These are phyloP conservation scores for Alternaria sp. DNA, from an alignment of 2,329 filamentous ascomycete genomes.

Conservation along the genomic window DNA sequence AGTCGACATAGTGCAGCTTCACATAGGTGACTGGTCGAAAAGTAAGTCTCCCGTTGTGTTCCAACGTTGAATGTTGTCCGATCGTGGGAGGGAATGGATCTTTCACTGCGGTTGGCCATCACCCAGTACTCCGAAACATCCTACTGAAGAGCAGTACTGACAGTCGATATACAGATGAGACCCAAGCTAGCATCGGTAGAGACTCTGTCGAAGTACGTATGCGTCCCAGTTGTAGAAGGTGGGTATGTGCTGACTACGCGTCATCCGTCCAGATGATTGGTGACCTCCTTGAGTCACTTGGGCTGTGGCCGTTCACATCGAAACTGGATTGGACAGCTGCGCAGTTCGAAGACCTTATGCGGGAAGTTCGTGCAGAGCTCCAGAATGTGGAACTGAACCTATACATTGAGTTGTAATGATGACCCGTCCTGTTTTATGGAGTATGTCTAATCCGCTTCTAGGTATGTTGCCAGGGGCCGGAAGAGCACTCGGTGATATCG, in stretches of 20 bases:
- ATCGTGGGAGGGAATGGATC: not conserved
- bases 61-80: not conserved
- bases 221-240: not conserved
- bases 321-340: constrained; percentile 40
- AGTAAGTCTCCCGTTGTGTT: constrained; percentile 28
- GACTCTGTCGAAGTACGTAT: constrained; percentile 24
- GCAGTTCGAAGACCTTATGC: constrained; percentile 38
- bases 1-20: constrained; percentile 38
- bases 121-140: not conserved
- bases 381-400: constrained; percentile 39
- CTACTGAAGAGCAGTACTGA: constrained; percentile 3
- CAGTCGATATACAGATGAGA: constrained; percentile 31
- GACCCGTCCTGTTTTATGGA: not conserved
- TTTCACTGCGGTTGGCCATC: not conserved
- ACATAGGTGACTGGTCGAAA: constrained; percentile 47
- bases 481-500: constrained; percentile 29
- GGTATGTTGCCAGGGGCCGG: constrained; percentile 44
- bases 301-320: constrained; percentile 47
- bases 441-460: constrained; percentile 20
- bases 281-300: constrained; percentile 46
- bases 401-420: constrained; percentile 46
- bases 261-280: constrained; percentile 30
- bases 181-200: constrained; percentile 36
- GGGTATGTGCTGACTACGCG: not conserved
- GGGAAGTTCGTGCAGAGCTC: constrained; percentile 37